Percentiles rank a stretch among this genome's conserved stretches.
These are phyloP conservation scores for Fusarium sp. DNA, from an alignment of 2,329 filamentous ascomycete genomes.

Conservation along the genomic window DNA sequence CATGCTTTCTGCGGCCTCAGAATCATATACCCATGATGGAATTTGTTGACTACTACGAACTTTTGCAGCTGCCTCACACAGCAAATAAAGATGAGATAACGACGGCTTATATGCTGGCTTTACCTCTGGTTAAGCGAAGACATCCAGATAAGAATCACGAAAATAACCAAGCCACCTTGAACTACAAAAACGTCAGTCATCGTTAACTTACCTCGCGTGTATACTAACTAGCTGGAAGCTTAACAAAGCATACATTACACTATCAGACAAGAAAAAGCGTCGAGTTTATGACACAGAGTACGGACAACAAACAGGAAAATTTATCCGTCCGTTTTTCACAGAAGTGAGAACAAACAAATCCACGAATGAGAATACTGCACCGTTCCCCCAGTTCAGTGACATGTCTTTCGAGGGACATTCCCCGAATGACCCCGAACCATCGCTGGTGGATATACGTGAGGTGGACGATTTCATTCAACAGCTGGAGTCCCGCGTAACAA, in stretches of 20 bases:
- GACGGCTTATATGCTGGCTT: not conserved
- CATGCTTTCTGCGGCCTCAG: too few relatives aligned
- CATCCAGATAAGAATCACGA: not conserved
- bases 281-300: not conserved
- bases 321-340: not conserved
- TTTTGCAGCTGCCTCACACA: not conserved
- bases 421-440: not conserved
- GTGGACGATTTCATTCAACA: not conserved
- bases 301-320: not conserved
- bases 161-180: not conserved
- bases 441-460: not conserved
- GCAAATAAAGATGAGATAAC: not conserved
- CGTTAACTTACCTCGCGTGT: not conserved
- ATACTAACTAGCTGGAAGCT: not conserved
- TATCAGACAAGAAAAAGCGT: not conserved
- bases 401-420: not conserved
- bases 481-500: not conserved
- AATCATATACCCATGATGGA: not conserved
- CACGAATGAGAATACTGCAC: not conserved
- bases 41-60: not conserved
- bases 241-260: not conserved
- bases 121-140: too few relatives aligned
- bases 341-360: not conserved
- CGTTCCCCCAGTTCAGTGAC: fast-evolving
- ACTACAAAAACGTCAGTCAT: not conserved